Conservation (phyloP, 177 flowering plant genomes). For the Tripterygium wilfordii region DNA sequence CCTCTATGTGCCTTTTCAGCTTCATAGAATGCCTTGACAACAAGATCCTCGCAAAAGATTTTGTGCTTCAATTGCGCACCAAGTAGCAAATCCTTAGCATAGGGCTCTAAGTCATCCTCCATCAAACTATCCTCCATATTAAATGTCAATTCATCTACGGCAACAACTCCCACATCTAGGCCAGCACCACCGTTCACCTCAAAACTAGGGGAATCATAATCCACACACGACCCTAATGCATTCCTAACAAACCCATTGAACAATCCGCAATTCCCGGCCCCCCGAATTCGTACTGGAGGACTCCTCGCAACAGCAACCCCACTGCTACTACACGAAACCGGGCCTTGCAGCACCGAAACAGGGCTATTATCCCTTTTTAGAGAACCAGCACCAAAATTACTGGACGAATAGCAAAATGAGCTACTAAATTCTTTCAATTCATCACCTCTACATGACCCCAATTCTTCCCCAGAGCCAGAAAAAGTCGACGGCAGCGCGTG, state of each 20-base stretch:
- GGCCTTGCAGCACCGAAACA: slow-evolving; percentile 87
- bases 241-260: slow-evolving; percentile 62
- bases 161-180: slow-evolving; percentile 12
- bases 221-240: slow-evolving; percentile 62
- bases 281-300: slow-evolving; percentile 31
- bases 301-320: slow-evolving; percentile 37
- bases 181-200: slow-evolving; percentile 12
- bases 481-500: slow-evolving; percentile 41
- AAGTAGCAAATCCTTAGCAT: slow-evolving; percentile 50
- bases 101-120: slow-evolving; percentile 33
- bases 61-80: slow-evolving; percentile 67
- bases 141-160: slow-evolving; percentile 71
- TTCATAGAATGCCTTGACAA: slow-evolving; percentile 72
- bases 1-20: slow-evolving; percentile 89
- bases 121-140: slow-evolving; percentile 59
- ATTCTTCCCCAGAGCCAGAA: slow-evolving; percentile 40
- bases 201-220: slow-evolving; percentile 57
- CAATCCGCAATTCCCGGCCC: slow-evolving; percentile 32
- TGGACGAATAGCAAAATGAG: slow-evolving; percentile 48
- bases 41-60: slow-evolving; percentile 62
- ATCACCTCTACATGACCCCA: slow-evolving; percentile 50
- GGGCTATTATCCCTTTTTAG: slow-evolving; percentile 79
- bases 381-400: slow-evolving; percentile 38
- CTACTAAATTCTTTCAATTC: slow-evolving; percentile 67
- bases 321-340: slow-evolving; percentile 51